phyloP scores from a whole-genome alignment of 2,329 filamentous ascomycete genomes.

The Cytospora piceicola region DNA sequence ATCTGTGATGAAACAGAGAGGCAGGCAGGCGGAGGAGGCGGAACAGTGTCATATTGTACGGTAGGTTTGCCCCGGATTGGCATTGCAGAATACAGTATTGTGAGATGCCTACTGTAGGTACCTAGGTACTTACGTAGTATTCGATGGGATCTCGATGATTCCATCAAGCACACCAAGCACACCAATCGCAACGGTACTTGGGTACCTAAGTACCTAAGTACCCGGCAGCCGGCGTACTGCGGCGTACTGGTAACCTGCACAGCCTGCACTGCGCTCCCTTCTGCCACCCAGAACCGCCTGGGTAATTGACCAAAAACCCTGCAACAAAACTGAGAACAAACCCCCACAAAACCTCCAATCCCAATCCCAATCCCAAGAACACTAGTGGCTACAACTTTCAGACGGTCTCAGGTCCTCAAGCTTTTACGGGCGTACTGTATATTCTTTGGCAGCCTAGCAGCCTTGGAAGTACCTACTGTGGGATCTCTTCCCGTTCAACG shows the following conservation, averaged over 20 bases:
- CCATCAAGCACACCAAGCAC: not conserved
- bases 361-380: too few species aligned
- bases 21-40: too few species aligned
- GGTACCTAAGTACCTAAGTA: too few species aligned
- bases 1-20: too few species aligned
- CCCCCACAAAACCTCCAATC: not conserved
- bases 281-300: too few species aligned
- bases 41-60: not conserved
- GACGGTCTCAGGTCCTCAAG: too few species aligned
- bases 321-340: not conserved
- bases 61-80: too few species aligned
- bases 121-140: too few species aligned
- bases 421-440: not conserved
- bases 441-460: too few species aligned
- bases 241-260: not conserved
- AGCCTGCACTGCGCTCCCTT: not conserved
- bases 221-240: slow-evolving; percentile 3
- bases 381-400: too few species aligned
- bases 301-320: too few species aligned
- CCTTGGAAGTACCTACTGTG: not conserved
- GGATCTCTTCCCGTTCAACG: not conserved
- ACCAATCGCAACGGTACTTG: not conserved
- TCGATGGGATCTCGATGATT: not conserved
- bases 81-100: not conserved
- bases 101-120: too few species aligned